phyloP scores from a whole-genome alignment of 179 eudicot genomes.

The Actinidia chinensis region DNA sequence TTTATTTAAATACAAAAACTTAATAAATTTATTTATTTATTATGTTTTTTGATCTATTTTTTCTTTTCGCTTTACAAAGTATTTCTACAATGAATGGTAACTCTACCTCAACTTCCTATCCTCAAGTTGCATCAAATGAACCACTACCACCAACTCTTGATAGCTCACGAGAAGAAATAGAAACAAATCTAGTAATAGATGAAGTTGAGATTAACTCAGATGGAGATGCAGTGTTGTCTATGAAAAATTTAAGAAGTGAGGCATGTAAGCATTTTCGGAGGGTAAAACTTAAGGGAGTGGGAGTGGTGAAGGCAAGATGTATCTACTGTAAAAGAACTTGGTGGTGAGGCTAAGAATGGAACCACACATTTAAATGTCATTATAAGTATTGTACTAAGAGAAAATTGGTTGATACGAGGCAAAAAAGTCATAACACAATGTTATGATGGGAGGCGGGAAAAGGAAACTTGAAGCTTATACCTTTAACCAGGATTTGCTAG shows the following conservation, averaged over 20 bases:
- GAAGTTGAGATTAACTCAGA: not conserved
- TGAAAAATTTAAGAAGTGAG: not conserved
- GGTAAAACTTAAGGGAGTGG: not conserved
- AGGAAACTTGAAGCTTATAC: not conserved
- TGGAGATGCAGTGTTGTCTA: not conserved
- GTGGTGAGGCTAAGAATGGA: not conserved
- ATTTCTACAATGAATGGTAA: no score
- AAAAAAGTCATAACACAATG: not conserved
- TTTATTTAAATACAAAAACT: no score
- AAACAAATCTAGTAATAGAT: not conserved
- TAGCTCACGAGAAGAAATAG: not conserved
- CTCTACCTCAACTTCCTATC: no score
- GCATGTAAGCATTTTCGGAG: not conserved
- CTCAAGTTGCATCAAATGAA: no score
- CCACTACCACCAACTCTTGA: not conserved
- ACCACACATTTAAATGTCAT: not conserved
- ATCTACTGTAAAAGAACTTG: not conserved
- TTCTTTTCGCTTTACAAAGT: no score
- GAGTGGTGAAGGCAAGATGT: not conserved
- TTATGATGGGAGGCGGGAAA: not conserved
- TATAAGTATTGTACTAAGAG: not conserved
- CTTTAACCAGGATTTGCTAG: not conserved
- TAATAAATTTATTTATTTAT: no score
- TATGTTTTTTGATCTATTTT: no score
- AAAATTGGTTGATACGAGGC: not conserved